Percentiles rank a stretch among this genome's conserved stretches.
These are phyloP conservation scores for Corchorus capsularis DNA, from an alignment of 345 rosid species.

Conservation along the genomic window DNA sequence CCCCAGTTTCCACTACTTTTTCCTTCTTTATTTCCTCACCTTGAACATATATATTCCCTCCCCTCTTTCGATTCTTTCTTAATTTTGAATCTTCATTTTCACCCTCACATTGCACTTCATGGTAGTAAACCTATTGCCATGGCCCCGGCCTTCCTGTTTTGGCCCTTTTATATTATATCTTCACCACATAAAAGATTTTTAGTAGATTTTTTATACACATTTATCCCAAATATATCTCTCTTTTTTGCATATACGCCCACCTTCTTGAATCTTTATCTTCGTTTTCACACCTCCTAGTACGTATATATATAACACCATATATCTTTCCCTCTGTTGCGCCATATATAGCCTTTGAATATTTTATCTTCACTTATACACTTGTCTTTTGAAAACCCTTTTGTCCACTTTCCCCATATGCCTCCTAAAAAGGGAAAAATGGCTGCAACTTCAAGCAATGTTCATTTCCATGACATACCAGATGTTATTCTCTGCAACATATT, in stretches of 20 bases:
- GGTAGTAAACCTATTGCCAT: background rate
- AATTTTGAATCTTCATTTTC: background rate
- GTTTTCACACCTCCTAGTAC: no score
- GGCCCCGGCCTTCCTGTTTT: no score
- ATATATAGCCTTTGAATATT: background rate
- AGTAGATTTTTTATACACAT: no score
- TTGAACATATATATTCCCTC: conserved; percentile 1
- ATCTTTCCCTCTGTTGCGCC: background rate
- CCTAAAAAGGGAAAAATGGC: background rate
- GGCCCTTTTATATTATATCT: no score
- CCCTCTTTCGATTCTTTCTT: background rate
- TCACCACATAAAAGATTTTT: no score
- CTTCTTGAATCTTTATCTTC: no score
- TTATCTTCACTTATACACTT: background rate
- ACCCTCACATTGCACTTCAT: conserved; percentile 13
- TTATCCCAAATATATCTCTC: no score
- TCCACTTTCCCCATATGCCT: background rate
- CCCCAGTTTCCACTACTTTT: conserved; percentile 6
- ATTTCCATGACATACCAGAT: conserved; percentile 65
- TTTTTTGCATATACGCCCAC: no score
- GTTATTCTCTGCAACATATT: conserved; percentile 62
- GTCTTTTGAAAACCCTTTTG: background rate
- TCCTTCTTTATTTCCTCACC: conserved; percentile 10
- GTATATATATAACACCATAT: no score
- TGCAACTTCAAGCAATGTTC: background rate